Percentiles rank a stretch among this genome's conserved stretches.
Evolutionary conservation across 768 basidiomycete genomes (phyloP).

Genomic region (Leccinellum albellum): DNA sequence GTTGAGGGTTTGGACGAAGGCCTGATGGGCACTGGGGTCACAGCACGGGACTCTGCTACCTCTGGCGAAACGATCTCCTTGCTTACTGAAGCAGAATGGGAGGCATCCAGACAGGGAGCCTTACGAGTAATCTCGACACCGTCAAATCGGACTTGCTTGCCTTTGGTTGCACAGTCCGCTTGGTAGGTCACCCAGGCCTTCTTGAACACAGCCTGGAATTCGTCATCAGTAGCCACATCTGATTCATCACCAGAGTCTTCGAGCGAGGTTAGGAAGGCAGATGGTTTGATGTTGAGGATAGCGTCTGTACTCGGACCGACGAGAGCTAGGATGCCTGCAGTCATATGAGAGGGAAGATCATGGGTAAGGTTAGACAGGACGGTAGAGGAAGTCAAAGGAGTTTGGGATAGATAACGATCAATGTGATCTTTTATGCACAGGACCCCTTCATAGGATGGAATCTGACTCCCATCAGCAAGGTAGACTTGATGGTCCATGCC

Average conservation of each 20-base stretch:
- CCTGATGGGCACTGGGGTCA: not conserved
- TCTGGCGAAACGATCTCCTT: not conserved
- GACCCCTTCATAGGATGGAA: no score
- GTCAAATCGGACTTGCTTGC: not conserved
- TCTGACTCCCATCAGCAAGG: no score
- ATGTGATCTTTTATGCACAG: no score
- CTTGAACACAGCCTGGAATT: not conserved
- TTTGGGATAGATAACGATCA: no score
- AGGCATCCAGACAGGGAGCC: not conserved
- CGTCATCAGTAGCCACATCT: not conserved
- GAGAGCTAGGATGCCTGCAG: not conserved
- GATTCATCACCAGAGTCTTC: no score
- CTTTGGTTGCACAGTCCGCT: not conserved
- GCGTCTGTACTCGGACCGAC: not conserved
- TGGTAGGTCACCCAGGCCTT: not conserved
- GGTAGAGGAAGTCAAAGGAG: no score
- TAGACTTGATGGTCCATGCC: no score
- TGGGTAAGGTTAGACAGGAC: no score
- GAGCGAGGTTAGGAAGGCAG: not conserved
- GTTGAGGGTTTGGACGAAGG: no score
- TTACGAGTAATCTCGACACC: not conserved
- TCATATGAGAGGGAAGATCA: not conserved
- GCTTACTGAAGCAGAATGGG: not conserved
- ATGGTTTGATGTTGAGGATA: not conserved
- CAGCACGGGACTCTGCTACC: not conserved